phyloP scores from a whole-genome alignment of 345 rosid genomes.

The Sisymbrium irio region DNA sequence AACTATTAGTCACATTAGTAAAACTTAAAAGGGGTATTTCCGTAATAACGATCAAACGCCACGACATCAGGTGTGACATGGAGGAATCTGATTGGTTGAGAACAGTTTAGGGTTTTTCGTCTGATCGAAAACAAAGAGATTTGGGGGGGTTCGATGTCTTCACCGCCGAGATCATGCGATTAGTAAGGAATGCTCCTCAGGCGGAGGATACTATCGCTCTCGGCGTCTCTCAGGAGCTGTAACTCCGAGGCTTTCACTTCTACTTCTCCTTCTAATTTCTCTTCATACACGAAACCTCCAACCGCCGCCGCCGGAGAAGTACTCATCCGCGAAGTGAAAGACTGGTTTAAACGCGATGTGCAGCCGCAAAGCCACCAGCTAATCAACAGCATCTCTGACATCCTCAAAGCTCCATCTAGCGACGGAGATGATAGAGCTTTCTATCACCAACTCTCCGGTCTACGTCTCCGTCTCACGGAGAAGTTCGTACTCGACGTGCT shows the following conservation, averaged over 20 bases:
- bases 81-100: slow-evolving; percentile 2
- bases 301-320: slow-evolving; percentile 33
- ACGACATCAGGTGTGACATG: slow-evolving; percentile 31
- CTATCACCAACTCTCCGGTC: slow-evolving; percentile 39
- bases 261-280: background rate
- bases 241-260: background rate
- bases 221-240: slow-evolving; percentile 28
- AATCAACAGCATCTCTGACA: slow-evolving; percentile 46
- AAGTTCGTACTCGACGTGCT: slow-evolving; percentile 62
- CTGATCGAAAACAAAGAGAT: background rate
- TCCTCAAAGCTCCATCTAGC: slow-evolving; percentile 19
- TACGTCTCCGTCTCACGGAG: slow-evolving; percentile 55
- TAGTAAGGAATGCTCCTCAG: slow-evolving; percentile 34
- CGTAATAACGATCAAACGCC: slow-evolving; percentile 9
- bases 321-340: slow-evolving; percentile 44
- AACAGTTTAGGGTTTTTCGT: slow-evolving; percentile 17
- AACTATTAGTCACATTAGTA: background rate
- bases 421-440: slow-evolving; percentile 35
- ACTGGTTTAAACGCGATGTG: slow-evolving; percentile 51
- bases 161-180: slow-evolving; percentile 35
- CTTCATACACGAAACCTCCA: slow-evolving; percentile 1
- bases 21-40: background rate
- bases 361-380: slow-evolving; percentile 12
- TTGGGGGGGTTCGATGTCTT: slow-evolving; percentile 9
- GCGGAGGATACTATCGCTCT: slow-evolving; percentile 36